Evolutionary conservation across 2,329 filamentous ascomycete species (phyloP), one percentile per base, ranked within the genome.

Genomic region (Fusarium kyushuense): DNA sequence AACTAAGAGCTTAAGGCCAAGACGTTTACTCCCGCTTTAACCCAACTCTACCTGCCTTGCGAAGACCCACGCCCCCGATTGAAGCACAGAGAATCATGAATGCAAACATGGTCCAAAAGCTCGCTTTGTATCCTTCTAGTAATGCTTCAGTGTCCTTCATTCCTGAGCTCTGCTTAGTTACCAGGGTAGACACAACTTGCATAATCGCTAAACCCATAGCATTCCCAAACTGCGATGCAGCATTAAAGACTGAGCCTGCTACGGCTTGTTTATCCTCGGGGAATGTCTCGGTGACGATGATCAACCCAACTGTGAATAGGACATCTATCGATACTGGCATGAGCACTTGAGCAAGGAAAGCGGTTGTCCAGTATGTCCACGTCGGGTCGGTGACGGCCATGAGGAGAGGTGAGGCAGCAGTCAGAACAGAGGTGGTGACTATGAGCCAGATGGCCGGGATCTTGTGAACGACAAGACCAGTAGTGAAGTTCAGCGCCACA

Each of bases 181-280:
- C 79, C 1, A 74, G 66, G 1, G 75, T 75, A 0, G 79, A 79
- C 6, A 86, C 79, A 2, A 84, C 79, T 54, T 83, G 82, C 56
- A 84, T 79, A 2, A 84, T 67, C 1, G 83, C 82, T 11, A 86
- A 60, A 2, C 83, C 84, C 19, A 87, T 74, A 0, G 81, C 80
- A n/a, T 76, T 83, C 0, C 87, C 87, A 55, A 89, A 84, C 64
- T 89, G 86, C 0, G 81, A 77, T 1, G 84, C 79, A 0, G 86
- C 88, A 63, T 87, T 89, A 74, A 89, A 90, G 0, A 90, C 87
- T 0, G 85, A 87, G 0, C 87, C 88, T 0, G 86, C 87, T 1
- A 90, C 77, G 0, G 84, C 85, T 58, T 90, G 87, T 1, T 81
- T 87, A 11, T 86, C 76, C n/a, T 82, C 78, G 0, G 86, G 84